These are phyloP conservation scores for Diospyros kaki DNA, from an alignment of 148 eudicot species.

Conservation along the genomic window DNA sequence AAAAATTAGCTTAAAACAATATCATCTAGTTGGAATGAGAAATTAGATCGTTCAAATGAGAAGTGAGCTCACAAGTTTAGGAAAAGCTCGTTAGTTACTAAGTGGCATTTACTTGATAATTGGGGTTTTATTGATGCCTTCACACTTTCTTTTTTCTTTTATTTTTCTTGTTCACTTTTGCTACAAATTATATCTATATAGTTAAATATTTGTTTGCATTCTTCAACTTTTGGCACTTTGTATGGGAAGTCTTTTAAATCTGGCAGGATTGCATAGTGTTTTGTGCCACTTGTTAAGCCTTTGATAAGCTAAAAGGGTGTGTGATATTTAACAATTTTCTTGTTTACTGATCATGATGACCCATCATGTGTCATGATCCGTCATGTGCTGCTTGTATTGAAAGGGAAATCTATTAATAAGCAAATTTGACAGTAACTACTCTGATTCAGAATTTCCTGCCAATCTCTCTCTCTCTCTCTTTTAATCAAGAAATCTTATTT, in stretches of 20 bases:
- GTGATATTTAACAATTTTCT: neutral
- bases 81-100: too few relatives aligned
- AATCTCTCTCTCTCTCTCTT: neutral
- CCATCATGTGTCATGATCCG: neutral
- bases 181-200: neutral
- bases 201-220: conserved; percentile 1
- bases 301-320: neutral
- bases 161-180: too few relatives aligned
- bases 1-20: too few relatives aligned
- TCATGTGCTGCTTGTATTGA: too few relatives aligned
- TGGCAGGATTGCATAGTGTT: neutral
- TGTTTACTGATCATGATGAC: neutral
- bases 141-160: too few relatives aligned
- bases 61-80: too few relatives aligned
- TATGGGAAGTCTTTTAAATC: neutral
- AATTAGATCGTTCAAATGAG: too few relatives aligned
- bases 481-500: too few relatives aligned
- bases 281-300: neutral
- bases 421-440: neutral
- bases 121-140: too few relatives aligned
- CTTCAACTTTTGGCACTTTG: neutral
- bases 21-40: too few relatives aligned
- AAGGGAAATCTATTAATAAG: too few relatives aligned
- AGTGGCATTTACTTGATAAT: too few relatives aligned
- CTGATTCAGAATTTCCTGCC: neutral